Evolutionary conservation across 2,329 filamentous ascomycete genomes (phyloP), one percentile per base, ranked within the genome.

Genomic region (Botrytis deweyae): DNA sequence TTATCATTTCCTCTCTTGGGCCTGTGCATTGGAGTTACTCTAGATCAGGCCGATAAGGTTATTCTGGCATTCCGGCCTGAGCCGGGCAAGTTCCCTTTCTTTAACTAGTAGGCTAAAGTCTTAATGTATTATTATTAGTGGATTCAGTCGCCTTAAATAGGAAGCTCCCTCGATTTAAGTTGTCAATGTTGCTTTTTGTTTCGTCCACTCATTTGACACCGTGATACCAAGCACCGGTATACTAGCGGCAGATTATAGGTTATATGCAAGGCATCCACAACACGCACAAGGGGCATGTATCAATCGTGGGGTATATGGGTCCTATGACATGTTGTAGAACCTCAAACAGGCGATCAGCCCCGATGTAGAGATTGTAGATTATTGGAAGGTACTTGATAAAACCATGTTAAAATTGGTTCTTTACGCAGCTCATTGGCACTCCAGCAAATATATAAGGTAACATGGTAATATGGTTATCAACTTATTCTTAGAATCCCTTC

Each of bases 231-330:
- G 38, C 65, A 55, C 55, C 38, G 33, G 44, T 20, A 49, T 65
- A 25, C 42, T 36, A 42, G 40, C 29, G 63, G 63, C 18, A 44
- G 63, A 65, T 65, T 65, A 22, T 46, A 33, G 46, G 16, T 40
- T 55, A 29, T 67, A 52, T 67, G 64, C 64, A 67, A 46, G 22
- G 44, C 64, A 52, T 66, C 20, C 44, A 66, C 40, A 44, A n/a
- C 62, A 64, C 40, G 5, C 40, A 64, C 44, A 67, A 29, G 44
- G 44, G 40, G 20, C 42, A 38, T 25, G 16, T 38, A 16, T 38
- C 44, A 36, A 72, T 55, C 44, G 70, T 66, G 70, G 70, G 61
- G 70, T 65, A 66, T n/a, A 55, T 38, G 70, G 70, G 62, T 59
- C 46, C 70, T 49, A 58, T 67, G 62, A 72, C 46, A 72, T 36